Evolutionary conservation across 2,329 filamentous ascomycete genomes (phyloP), one percentile per base, ranked within the genome.

Genomic region (Xylaria sp.): DNA sequence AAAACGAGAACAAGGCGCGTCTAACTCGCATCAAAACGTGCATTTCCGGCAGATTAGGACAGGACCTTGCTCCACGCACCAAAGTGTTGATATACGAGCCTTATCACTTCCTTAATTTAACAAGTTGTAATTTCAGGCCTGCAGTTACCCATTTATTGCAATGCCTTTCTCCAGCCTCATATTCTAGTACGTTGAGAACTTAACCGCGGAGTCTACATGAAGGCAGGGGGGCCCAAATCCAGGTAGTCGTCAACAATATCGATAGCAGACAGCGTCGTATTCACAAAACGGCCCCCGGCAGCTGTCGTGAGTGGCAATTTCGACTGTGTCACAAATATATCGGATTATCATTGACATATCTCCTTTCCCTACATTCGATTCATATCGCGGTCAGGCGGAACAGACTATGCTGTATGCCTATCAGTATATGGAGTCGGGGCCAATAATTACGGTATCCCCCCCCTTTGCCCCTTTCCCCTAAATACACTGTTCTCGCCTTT

Each of bases 261-360:
- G 69, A 70, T 61, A 47, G 47, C 54, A 57, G 42, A 51, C 56
- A 36, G 68, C 57, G 73, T 75, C 67, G 67, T 71, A 74, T 72
- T 66, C 67, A 65, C 71, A 11, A 45, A 27, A 64, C 74, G 72
- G 75, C 67, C 71, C 72, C 69, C 71, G 70, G 69, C 75, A 75
- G 74, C 73, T 75, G 71, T 73, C 73, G 72, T 67, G 69, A 70
- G 68, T 64, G 64, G 64, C 62, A 69, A 67, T 65, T 66, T 47
- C 53, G 27, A 53, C 36, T 56, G 66, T 64, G 58, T 66, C 64
- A 74, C 61, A 30, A 59, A 36, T 64, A 63, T 57, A 60, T 57
- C 56, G 61, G 60, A 60, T 58, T 50, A 36, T 30, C 36, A n/a
- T 32, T 61, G 36, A 30, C 55, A 58, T 45, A 14, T 54, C 42